Evolutionary conservation across 23 red algal genomes (phyloP).

Genomic region (Pyropia haitanensis): DNA sequence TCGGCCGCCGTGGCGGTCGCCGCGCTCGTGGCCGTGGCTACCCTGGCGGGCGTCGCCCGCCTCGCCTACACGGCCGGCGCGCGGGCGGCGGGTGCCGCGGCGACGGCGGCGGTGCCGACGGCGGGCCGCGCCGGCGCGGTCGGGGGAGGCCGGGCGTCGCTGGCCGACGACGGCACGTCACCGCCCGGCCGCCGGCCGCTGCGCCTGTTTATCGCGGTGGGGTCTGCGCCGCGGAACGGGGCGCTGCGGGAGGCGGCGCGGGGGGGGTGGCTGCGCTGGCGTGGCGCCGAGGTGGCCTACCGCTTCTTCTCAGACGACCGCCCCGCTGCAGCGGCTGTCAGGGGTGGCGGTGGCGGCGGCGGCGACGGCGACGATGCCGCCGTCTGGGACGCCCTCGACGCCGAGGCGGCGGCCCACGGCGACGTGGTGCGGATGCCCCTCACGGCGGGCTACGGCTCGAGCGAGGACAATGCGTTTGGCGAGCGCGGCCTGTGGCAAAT

Average conservation of each 20-base stretch:
- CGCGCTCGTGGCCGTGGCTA: too few species aligned
- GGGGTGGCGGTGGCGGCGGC: not conserved
- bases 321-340: not conserved
- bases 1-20: too few species aligned
- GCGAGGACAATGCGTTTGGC: slow-evolving; percentile 45
- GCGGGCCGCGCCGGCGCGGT: too few species aligned
- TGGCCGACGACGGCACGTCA: too few species aligned
- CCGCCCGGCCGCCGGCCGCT: too few species aligned
- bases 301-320: slow-evolving; percentile 58
- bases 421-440: slow-evolving; percentile 41
- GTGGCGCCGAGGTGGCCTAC: slow-evolving; percentile 19
- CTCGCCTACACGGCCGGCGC: too few species aligned
- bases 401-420: slow-evolving; percentile 12
- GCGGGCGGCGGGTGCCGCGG: too few species aligned
- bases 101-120: too few species aligned
- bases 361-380: not conserved
- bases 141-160: too few species aligned
- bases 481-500: slow-evolving; percentile 36
- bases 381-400: slow-evolving; percentile 3
- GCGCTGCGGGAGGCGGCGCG: slow-evolving; percentile 30
- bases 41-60: too few species aligned
- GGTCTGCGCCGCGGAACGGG: slow-evolving; percentile 34
- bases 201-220: slow-evolving; percentile 47
- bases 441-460: slow-evolving; percentile 38
- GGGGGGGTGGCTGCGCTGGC: slow-evolving; percentile 28